A percentile compares a stretch with the other conserved stretches of the same genome.
Evolutionary conservation across 805 yeast genomes (phyloP).

Genomic region (Zygosaccharomyces gambellarensis): DNA sequence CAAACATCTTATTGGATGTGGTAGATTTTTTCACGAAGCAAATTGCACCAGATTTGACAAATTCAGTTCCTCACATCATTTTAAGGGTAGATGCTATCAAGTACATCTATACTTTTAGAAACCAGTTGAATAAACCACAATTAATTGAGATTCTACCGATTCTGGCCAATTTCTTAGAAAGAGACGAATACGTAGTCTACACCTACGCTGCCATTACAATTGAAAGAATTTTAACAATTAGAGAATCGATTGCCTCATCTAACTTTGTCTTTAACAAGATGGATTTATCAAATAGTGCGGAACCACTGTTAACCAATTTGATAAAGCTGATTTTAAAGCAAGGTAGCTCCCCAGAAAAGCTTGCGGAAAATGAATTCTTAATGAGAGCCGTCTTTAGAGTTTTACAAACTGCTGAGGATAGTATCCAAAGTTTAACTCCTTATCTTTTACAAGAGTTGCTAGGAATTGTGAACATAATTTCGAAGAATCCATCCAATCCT

Average conservation of each 20-base stretch:
- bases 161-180: conserved; percentile 62
- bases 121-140: conserved; percentile 86
- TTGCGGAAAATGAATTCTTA: conserved; percentile 91
- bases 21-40: conserved; percentile 77
- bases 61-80: conserved; percentile 59
- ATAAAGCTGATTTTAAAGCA: conserved; percentile 61
- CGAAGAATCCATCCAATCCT: conserved; percentile 93
- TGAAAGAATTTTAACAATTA: conserved; percentile 78
- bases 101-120: conserved; percentile 83
- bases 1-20: conserved; percentile 79
- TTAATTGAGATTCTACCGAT: conserved; percentile 74
- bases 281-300: conserved; percentile 63
- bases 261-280: conserved; percentile 60
- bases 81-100: conserved; percentile 89
- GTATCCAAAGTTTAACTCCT: conserved; percentile 43
- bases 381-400: conserved; percentile 87
- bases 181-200: conserved; percentile 72
- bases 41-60: conserved; percentile 77
- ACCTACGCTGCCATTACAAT: conserved; percentile 92
- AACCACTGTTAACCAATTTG: conserved; percentile 58
- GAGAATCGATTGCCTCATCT: conserved; percentile 48
- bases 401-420: conserved; percentile 64
- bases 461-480: conserved; percentile 61
- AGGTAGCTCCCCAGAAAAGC: conserved; percentile 71
- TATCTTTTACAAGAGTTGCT: conserved; percentile 60